Evolutionary conservation across 106 monocot species (phyloP).

Genomic region (Dioscorea zingiberensis): DNA sequence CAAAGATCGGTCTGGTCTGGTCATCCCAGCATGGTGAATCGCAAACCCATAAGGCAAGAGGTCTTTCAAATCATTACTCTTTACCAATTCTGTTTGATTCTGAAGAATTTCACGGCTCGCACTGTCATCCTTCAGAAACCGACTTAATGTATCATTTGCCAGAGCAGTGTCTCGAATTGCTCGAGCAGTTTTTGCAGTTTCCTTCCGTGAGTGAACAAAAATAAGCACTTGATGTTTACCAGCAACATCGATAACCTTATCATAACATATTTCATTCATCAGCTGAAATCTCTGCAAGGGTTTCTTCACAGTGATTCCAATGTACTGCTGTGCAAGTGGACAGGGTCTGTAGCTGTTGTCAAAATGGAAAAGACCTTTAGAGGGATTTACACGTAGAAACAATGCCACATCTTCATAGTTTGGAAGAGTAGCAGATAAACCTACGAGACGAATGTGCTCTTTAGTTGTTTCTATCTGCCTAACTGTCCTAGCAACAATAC

Average conservation of each 20-base stretch:
- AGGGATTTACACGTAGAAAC: conserved; percentile 67
- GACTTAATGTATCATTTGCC: conserved; percentile 79
- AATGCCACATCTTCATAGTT: conserved; percentile 97
- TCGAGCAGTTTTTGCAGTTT: conserved; percentile 97
- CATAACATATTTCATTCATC: conserved; percentile 99
- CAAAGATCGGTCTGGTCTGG: conserved; percentile 70
- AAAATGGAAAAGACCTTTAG: conserved; percentile 78
- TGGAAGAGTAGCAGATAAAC: conserved; percentile 91
- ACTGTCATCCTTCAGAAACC: conserved; percentile 92
- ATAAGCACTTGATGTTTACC: conserved; percentile 98
- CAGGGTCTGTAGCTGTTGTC: conserved; percentile 96
- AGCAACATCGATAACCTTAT: conserved; percentile 80
- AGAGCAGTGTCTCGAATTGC: conserved; percentile 87
- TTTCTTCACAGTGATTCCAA: conserved; percentile 94
- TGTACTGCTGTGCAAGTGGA: conserved; percentile 92
- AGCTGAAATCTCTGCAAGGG: conserved; percentile 97
- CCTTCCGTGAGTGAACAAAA: conserved; percentile 97
- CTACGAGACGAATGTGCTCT: conserved; percentile 59
- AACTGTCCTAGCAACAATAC: conserved; percentile 60
- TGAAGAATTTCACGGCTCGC: conserved; percentile 96
- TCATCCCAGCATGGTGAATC: conserved; percentile 97
- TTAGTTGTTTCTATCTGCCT: conserved; percentile 45
- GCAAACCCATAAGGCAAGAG: conserved; percentile 96
- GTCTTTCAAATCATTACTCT: conserved; percentile 93
- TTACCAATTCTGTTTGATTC: conserved; percentile 80